phyloP scores from a whole-genome alignment of 371 early-diverging fungal species.

The Batkoa obscura region DNA sequence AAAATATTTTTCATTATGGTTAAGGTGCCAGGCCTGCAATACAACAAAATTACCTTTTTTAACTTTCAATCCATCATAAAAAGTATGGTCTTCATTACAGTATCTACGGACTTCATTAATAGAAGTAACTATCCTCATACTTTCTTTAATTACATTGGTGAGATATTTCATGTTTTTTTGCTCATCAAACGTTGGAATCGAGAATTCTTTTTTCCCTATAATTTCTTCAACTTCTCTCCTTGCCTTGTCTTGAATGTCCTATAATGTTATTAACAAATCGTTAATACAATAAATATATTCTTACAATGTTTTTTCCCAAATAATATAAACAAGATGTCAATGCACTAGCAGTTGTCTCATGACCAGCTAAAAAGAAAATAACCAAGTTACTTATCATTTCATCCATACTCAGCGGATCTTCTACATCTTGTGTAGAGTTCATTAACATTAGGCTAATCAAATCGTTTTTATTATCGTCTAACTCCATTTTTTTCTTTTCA shows the following conservation, averaged over 20 bases:
- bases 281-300: too few species aligned
- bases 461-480: too few species aligned
- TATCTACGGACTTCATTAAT: background rate
- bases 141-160: conserved; percentile 1
- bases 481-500: background rate
- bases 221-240: conserved; percentile 17
- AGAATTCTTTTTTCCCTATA: background rate
- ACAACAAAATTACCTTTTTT: background rate
- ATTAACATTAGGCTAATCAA: too few species aligned
- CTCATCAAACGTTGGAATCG: background rate
- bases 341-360: conserved; percentile 28
- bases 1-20: background rate
- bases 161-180: background rate
- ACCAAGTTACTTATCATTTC: conserved; percentile 16
- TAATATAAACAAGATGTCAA: conserved; percentile 18
- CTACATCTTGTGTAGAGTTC: too few species aligned
- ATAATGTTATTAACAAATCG: too few species aligned
- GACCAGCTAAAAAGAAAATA: conserved; percentile 25
- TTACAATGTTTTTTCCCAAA: conserved; percentile 19
- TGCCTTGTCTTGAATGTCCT: conserved; percentile 15
- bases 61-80: background rate
- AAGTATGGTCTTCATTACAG: background rate
- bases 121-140: background rate
- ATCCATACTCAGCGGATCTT: background rate
- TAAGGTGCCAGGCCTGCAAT: background rate